These are phyloP conservation scores for Rhodotorula diobovata DNA, from an alignment of 768 basidiomycete species.

Conservation along the genomic window DNA sequence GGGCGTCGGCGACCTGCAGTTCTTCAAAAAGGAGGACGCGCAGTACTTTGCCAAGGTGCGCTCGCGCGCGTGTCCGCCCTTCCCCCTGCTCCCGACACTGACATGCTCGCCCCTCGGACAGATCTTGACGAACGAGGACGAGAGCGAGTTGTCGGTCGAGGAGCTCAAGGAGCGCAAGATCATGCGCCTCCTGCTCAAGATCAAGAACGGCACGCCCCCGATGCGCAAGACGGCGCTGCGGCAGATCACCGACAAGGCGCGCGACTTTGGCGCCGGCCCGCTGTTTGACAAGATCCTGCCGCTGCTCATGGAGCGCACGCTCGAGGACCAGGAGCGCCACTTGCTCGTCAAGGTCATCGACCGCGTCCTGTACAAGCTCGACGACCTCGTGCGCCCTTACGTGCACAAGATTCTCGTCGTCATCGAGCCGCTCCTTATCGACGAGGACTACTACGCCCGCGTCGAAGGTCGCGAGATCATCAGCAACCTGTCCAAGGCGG, in stretches of 20 bases:
- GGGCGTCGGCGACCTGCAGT: conserved; percentile 91
- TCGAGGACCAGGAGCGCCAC: conserved; percentile 96
- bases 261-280: conserved; percentile 96
- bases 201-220: conserved; percentile 98
- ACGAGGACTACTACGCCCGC: conserved; percentile 68
- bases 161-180: conserved; percentile 99
- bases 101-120: not conserved
- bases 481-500: conserved; percentile 95
- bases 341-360: conserved; percentile 98
- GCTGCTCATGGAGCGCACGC: conserved; percentile 86
- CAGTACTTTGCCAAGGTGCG: conserved; percentile 92
- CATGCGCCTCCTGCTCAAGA: conserved; percentile 94
- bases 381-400: conserved; percentile 96
- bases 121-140: conserved; percentile 56
- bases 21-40: conserved; percentile 97
- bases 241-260: conserved; percentile 98
- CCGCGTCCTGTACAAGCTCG: conserved; percentile 95
- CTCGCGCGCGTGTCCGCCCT: too few relatives aligned
- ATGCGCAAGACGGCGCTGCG: conserved; percentile 95
- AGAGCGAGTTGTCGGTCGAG: conserved; percentile 83
- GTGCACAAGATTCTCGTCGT: conserved; percentile 99
- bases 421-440: conserved; percentile 96
- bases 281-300: conserved; percentile 98
- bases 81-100: not conserved
- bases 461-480: conserved; percentile 96